Conservation (phyloP, 2,329 filamentous ascomycete species). For the Aspergillus fumigatus region DNA sequence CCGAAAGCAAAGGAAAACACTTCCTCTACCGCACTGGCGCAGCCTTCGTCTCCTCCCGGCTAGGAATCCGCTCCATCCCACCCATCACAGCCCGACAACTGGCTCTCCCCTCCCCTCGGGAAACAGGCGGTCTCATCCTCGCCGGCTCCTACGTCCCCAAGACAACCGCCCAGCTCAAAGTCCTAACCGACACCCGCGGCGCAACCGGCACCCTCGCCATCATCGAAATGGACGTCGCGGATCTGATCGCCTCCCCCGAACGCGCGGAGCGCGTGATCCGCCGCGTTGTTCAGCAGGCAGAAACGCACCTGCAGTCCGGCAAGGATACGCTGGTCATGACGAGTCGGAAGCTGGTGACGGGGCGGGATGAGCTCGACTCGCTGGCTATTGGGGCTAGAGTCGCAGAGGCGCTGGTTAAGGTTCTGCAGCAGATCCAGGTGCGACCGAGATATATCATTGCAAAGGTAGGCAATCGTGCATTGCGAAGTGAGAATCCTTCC, state of each 20-base stretch:
- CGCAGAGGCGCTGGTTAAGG: constrained; percentile 48
- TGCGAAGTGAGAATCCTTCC: constrained; percentile 38
- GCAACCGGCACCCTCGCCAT: constrained; percentile 36
- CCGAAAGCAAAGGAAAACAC: constrained; percentile 36
- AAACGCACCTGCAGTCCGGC: constrained; percentile 40
- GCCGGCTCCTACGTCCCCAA: constrained; percentile 58
- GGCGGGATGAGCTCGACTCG: constrained; percentile 47
- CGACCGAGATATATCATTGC: constrained; percentile 55
- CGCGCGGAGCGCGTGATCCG: constrained; percentile 16
- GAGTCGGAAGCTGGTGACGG: constrained; percentile 49
- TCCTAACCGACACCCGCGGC: constrained; percentile 37
- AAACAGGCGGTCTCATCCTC: constrained; percentile 50
- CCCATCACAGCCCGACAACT: constrained; percentile 48
- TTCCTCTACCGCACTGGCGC: constrained; percentile 47
- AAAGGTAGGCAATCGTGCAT: constrained; percentile 41
- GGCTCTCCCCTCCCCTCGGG: constrained; percentile 26
- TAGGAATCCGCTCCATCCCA: constrained; percentile 50
- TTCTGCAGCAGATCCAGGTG: constrained; percentile 45
- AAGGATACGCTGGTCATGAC: constrained; percentile 58
- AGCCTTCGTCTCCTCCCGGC: constrained; percentile 46
- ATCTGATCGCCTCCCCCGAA: constrained; percentile 40
- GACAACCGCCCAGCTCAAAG: constrained; percentile 52
- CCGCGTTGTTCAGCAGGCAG: constrained; percentile 32
- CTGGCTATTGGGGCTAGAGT: constrained; percentile 53
- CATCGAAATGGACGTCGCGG: constrained; percentile 47